Evolutionary conservation across 2,329 filamentous ascomycete genomes (phyloP).

Genomic region (Taxawa tesnikishii): DNA sequence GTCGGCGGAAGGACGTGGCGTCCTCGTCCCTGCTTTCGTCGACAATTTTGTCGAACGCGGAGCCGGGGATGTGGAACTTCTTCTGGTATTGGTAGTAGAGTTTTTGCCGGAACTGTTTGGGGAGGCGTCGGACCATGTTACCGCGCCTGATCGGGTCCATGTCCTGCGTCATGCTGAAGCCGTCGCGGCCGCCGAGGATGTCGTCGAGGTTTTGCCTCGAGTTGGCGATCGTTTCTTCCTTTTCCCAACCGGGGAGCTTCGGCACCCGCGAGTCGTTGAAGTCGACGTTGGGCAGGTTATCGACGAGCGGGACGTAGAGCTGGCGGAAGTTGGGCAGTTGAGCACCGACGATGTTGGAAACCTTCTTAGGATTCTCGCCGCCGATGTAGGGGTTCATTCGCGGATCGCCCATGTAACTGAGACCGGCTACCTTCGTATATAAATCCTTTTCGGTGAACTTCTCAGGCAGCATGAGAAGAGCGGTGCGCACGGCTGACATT

Average conservation of each 20-base stretch:
- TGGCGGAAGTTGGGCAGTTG: constrained; percentile 87
- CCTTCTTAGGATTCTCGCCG: constrained; percentile 84
- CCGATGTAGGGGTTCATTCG: constrained; percentile 66
- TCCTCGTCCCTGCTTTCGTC: constrained; percentile 60
- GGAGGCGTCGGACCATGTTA: constrained; percentile 92
- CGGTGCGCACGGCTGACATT: constrained; percentile 79
- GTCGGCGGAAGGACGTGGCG: constrained; percentile 52
- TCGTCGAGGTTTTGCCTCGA: constrained; percentile 41
- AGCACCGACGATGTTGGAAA: constrained; percentile 83
- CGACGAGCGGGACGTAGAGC: constrained; percentile 79
- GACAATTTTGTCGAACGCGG: constrained; percentile 78
- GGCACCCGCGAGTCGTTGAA: constrained; percentile 56
- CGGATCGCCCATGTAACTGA: constrained; percentile 93
- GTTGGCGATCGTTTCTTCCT: constrained; percentile 15
- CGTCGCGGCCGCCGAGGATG: constrained; percentile 38
- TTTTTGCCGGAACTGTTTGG: constrained; percentile 73
- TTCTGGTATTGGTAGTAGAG: constrained; percentile 92
- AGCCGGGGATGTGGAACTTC: constrained; percentile 73
- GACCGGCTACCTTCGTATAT: constrained; percentile 80
- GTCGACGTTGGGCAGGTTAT: constrained; percentile 75
- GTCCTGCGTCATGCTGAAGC: constrained; percentile 67
- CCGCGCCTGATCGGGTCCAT: constrained; percentile 84
- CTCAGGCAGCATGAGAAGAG: constrained; percentile 72
- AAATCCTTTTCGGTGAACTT: constrained; percentile 77
- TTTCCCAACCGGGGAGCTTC: constrained; percentile 25